phyloP scores from a whole-genome alignment of 1,139 yeast genomes.

The Taphrina flavorubra region DNA sequence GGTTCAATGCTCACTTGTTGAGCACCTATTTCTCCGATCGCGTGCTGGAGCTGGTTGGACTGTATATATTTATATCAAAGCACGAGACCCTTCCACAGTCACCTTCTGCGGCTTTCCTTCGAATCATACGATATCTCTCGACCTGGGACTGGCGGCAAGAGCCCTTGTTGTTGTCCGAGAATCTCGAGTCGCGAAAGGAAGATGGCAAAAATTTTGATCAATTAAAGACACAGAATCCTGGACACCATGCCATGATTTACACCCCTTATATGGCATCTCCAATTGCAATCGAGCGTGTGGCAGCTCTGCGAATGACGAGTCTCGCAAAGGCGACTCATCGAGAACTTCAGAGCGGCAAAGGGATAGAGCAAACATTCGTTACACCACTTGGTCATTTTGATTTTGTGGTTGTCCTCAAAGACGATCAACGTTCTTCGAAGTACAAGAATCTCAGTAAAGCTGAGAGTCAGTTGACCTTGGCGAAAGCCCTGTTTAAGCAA shows the following conservation, averaged over 20 bases:
- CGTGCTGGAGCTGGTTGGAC: slow-evolving; percentile 76
- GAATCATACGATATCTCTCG: slow-evolving; percentile 71
- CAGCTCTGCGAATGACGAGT: slow-evolving; percentile 86
- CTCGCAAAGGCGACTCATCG: slow-evolving; percentile 76
- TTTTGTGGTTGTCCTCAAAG: slow-evolving; percentile 66
- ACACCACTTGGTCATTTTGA: slow-evolving; percentile 88
- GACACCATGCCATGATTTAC: slow-evolving; percentile 23
- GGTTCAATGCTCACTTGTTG: slow-evolving; percentile 71
- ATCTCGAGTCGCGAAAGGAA: slow-evolving; percentile 49
- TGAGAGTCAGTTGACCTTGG: background rate
- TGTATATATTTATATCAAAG: slow-evolving; percentile 80
- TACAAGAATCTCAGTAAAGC: slow-evolving; percentile 47
- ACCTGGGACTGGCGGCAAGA: slow-evolving; percentile 95
- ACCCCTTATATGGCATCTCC: slow-evolving; percentile 83
- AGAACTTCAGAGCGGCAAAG: slow-evolving; percentile 55
- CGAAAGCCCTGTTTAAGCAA: slow-evolving; percentile 12
- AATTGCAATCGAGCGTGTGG: slow-evolving; percentile 70
- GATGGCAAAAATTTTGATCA: slow-evolving; percentile 53
- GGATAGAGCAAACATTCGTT: slow-evolving; percentile 56
- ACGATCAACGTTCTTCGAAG: slow-evolving; percentile 48
- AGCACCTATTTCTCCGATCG: slow-evolving; percentile 76
- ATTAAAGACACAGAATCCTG: slow-evolving; percentile 8
- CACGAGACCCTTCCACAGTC: slow-evolving; percentile 62
- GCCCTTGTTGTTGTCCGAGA: slow-evolving; percentile 72
- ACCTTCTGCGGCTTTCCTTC: slow-evolving; percentile 82